Evolutionary conservation across 1,284 basidiomycete genomes (phyloP).

Genomic region (Meira nashicola): DNA sequence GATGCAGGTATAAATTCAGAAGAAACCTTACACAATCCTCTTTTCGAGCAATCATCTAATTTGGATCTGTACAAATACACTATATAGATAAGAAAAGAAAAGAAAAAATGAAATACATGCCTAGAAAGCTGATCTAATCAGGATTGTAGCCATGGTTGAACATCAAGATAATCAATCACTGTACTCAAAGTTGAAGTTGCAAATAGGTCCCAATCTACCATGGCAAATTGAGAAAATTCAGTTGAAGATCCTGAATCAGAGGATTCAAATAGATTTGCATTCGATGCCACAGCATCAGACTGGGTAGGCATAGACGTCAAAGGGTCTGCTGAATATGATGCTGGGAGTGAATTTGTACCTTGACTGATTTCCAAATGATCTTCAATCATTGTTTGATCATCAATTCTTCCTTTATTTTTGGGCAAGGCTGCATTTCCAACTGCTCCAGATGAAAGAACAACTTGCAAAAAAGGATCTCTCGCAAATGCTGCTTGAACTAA

Average conservation of each 20-base stretch:
- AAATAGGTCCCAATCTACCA: constrained; percentile 8
- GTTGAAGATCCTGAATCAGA: background rate
- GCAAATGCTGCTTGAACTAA: constrained; percentile 1
- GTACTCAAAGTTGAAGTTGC: background rate
- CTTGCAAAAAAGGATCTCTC: background rate
- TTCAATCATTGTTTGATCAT: too few relatives aligned
- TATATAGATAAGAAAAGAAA: too few relatives aligned
- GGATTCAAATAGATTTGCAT: background rate
- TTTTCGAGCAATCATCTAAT: too few relatives aligned
- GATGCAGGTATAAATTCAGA: too few relatives aligned
- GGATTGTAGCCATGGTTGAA: constrained; percentile 7
- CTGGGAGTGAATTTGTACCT: background rate
- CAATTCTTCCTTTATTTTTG: background rate
- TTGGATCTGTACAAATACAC: too few relatives aligned
- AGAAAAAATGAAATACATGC: too few relatives aligned
- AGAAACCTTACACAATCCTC: too few relatives aligned
- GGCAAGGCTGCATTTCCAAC: background rate
- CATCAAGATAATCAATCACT: constrained; percentile 2
- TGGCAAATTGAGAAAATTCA: constrained; percentile 9
- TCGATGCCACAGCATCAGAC: background rate
- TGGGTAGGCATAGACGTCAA: background rate
- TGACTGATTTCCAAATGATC: too few relatives aligned
- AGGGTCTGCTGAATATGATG: background rate
- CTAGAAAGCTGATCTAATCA: too few relatives aligned
- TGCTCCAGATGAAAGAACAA: background rate